Evolutionary conservation across 169 alveolate genomes (phyloP), one percentile per base, ranked within the genome.

Genomic region (Plasmodium relictum): DNA sequence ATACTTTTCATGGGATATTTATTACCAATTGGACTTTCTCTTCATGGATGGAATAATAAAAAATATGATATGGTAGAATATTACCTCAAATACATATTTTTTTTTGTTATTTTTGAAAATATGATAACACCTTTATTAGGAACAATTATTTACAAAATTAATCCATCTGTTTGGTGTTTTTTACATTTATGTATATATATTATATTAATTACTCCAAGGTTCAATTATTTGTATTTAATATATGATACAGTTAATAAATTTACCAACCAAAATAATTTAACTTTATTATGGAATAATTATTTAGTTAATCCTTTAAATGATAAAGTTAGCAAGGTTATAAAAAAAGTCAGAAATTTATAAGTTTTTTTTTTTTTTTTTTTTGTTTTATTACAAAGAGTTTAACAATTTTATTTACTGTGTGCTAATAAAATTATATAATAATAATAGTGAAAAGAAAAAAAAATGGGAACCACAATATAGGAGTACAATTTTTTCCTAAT

Each of bases 1-100:
- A 62, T 74, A 12, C 62, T 74, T 45, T 18, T 74, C 37, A 52
- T 62, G 18, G 88, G 74, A n/a, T 54, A 74, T 20, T 3, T 74
- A 24, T 39, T 74, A 3, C 88, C 88, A 16, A 54, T 61, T 20
- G 74, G 68, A 62, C 44, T 74, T 10, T 61, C 88, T 6, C 44
- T 74, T 22, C 88, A 74, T 26, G 88, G 88, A 18, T 62, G 73
- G 88, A 74, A 74, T 12, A 59, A 74, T 54, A 74, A 74, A 20
- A 74, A 63, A 45, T 74, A 74, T 41, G 88, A 74, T 18, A 74
- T 74, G 62, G 61, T 74, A 20, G 88, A 74, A n/a, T 74, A 74
- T 50, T 74, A 41, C 59, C 59, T 74, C 26, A 74, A 74, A 20
- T 74, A 74, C 41, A 42, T 74, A 7, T 74, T 31, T 59, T 74